These are phyloP conservation scores for Didymella keratinophila DNA, from an alignment of 2,329 filamentous ascomycete genomes.

Conservation along the genomic window DNA sequence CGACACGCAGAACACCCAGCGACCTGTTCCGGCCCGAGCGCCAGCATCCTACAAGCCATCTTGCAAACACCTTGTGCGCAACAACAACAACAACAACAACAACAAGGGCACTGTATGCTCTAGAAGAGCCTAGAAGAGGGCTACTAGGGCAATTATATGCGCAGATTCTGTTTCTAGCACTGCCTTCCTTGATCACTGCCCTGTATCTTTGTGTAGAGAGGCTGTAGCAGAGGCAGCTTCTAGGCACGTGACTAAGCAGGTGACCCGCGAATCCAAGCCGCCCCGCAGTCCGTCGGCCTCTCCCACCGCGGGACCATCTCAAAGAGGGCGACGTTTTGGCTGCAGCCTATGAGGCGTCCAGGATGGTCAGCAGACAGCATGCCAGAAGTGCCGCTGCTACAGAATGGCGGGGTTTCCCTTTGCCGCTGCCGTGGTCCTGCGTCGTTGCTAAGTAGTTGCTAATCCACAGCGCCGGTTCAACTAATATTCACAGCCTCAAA, in stretches of 20 bases:
- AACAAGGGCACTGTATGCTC: too few species aligned
- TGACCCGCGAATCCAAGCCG: neutral
- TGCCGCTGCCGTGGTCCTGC: neutral
- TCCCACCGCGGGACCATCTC: neutral
- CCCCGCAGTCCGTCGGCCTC: neutral
- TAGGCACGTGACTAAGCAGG: neutral
- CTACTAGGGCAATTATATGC: too few species aligned
- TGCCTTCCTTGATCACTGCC: too few species aligned
- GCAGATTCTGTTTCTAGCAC: too few species aligned
- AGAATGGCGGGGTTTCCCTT: slow-evolving; percentile 11
- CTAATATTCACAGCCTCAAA: slow-evolving; percentile 11
- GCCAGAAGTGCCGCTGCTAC: slow-evolving; percentile 6
- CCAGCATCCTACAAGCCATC: too few species aligned
- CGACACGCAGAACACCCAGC: too few species aligned
- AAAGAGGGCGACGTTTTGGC: neutral
- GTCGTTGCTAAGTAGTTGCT: slow-evolving; percentile 1
- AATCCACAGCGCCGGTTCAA: slow-evolving; percentile 2
- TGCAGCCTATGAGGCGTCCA: slow-evolving; percentile 17
- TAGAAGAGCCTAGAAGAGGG: too few species aligned
- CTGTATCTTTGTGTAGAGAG: too few species aligned
- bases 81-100: too few species aligned
- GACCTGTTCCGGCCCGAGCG: too few species aligned
- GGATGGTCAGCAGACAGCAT: slow-evolving; percentile 3
- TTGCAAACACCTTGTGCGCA: too few species aligned
- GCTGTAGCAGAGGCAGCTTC: too few species aligned